phyloP scores from a whole-genome alignment of 768 basidiomycete species.

The Podaxis carcinomalis region DNA sequence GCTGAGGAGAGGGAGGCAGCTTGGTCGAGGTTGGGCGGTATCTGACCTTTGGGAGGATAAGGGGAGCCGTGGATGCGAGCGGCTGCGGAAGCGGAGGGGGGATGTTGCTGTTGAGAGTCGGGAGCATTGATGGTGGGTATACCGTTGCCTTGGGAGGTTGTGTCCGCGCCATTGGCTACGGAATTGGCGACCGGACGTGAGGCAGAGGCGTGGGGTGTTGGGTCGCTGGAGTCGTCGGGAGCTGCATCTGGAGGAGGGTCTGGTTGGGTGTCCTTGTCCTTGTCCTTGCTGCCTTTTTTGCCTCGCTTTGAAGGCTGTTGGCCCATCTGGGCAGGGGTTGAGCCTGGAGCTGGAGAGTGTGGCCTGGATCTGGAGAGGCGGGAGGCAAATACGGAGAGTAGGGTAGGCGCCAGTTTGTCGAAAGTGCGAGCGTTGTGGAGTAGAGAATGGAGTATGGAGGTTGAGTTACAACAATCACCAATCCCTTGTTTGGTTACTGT shows the following conservation, averaged over 20 bases:
- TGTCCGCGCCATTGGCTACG: constrained; percentile 33
- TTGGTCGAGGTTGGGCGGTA: constrained; percentile 26
- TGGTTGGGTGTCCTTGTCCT: constrained; percentile 47
- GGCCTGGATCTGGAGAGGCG: constrained; percentile 69
- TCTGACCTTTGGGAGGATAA: constrained; percentile 26
- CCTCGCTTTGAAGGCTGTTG: constrained; percentile 82
- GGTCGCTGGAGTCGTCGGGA: constrained; percentile 35
- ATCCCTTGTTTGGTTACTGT: constrained; percentile 31
- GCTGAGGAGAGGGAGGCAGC: constrained; percentile 31
- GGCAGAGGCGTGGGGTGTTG: constrained; percentile 35
- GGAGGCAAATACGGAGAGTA: constrained; percentile 71
- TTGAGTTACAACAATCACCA: constrained; percentile 17
- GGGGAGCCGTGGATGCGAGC: constrained; percentile 32
- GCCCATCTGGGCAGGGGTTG: constrained; percentile 62
- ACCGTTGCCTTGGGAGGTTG: constrained; percentile 37
- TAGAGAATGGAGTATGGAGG: constrained; percentile 17
- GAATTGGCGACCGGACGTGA: constrained; percentile 40
- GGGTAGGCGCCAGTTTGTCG: constrained; percentile 75
- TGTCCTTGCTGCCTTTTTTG: constrained; percentile 68
- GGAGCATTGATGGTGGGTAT: constrained; percentile 27
- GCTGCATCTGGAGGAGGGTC: constrained; percentile 37
- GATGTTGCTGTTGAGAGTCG: constrained; percentile 33
- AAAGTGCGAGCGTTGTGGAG: constrained; percentile 11
- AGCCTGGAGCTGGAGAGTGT: constrained; percentile 64
- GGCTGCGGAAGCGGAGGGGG: constrained; percentile 19